Conservation (phyloP, 306 rosid species). For the Betula pendula region DNA sequence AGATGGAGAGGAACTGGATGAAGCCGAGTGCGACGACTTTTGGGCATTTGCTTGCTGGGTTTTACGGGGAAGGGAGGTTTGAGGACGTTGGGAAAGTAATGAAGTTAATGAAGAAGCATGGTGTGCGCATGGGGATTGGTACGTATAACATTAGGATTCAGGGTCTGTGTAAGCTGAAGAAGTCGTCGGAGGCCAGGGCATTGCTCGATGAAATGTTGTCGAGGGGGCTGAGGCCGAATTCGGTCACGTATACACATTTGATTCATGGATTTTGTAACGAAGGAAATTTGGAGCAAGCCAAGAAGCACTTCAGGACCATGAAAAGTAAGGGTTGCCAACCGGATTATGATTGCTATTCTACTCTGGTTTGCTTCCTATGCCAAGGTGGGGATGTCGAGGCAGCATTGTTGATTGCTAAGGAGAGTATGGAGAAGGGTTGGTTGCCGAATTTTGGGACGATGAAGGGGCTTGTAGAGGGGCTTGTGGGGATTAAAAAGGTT, state of each 20-base stretch:
- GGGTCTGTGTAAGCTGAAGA: constrained; percentile 74
- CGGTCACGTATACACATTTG: constrained; percentile 52
- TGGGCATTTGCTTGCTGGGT: constrained; percentile 47
- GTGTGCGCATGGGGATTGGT: constrained; percentile 34
- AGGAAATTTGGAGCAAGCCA: constrained; percentile 64
- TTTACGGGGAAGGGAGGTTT: constrained; percentile 58
- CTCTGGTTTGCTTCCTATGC: constrained; percentile 52
- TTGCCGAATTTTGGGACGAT: constrained; percentile 60
- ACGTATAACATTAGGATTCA: constrained; percentile 70
- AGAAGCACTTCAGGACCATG: constrained; percentile 58
- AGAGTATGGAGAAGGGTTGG: constrained; percentile 72
- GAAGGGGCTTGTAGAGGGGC: constrained; percentile 74
- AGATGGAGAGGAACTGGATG: constrained; percentile 66
- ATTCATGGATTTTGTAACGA: constrained; percentile 73
- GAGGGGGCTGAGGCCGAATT: constrained; percentile 59
- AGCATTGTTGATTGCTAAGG: constrained; percentile 47
- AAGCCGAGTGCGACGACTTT: constrained; percentile 52
- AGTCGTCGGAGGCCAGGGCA: constrained; percentile 63
- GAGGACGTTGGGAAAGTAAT: constrained; percentile 71
- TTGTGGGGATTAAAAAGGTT: constrained; percentile 50
- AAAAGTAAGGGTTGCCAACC: constrained; percentile 46
- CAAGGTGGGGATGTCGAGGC: constrained; percentile 52
- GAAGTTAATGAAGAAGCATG: constrained; percentile 59
- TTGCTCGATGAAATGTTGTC: constrained; percentile 61
- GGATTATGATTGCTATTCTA: constrained; percentile 49